Conservation (phyloP, 768 basidiomycete species). For the Podaxis sp. region DNA sequence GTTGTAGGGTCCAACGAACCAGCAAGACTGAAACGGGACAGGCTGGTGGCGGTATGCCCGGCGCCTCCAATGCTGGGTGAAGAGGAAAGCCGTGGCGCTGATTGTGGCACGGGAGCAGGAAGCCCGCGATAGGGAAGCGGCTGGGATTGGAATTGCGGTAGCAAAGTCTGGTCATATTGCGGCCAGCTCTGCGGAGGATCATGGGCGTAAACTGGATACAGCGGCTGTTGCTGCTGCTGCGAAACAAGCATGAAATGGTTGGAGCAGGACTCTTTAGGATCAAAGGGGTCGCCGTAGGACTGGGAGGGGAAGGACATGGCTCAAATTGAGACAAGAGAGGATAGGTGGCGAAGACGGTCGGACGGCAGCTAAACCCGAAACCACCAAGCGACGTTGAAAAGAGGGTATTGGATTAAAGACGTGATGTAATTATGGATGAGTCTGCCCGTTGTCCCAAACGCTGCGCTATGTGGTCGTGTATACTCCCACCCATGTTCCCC, state of each 20-base stretch:
- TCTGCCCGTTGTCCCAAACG: slow-evolving; percentile 6
- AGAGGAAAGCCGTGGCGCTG: slow-evolving; percentile 28
- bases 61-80: slow-evolving; percentile 20
- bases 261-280: not conserved
- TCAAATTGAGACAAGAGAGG: slow-evolving; percentile 1
- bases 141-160: slow-evolving; percentile 16
- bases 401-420: slow-evolving; percentile 12
- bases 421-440: slow-evolving; percentile 15
- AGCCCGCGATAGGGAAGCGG: slow-evolving; percentile 15
- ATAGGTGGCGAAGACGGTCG: not conserved
- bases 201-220: slow-evolving; percentile 9
- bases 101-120: slow-evolving; percentile 26
- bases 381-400: slow-evolving; percentile 9
- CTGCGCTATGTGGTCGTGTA: slow-evolving; percentile 11
- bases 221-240: slow-evolving; percentile 2
- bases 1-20: slow-evolving; percentile 65
- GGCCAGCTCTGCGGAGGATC: slow-evolving; percentile 25
- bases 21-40: slow-evolving; percentile 31
- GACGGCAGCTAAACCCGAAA: slow-evolving; percentile 1
- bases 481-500: slow-evolving; percentile 9
- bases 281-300: slow-evolving; percentile 6
- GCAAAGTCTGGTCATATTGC: slow-evolving; percentile 23
- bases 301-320: slow-evolving; percentile 11
- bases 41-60: slow-evolving; percentile 6
- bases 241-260: slow-evolving; percentile 1